phyloP scores from a whole-genome alignment of 1,139 yeast genomes.

The Nakaseomyces glabratus region DNA sequence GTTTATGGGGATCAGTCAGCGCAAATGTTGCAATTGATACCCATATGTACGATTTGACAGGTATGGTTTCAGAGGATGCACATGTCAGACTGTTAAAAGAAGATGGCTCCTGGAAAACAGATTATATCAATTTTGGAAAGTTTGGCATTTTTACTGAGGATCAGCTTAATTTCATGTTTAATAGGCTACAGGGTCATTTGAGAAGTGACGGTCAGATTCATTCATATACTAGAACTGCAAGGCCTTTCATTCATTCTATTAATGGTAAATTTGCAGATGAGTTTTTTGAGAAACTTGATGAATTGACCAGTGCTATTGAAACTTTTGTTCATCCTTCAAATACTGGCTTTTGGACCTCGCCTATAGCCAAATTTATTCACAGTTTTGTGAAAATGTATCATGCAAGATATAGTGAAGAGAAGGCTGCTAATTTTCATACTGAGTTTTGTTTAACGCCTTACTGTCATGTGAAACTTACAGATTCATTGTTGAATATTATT shows the following conservation, averaged over 20 bases:
- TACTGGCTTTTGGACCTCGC: conserved; percentile 71
- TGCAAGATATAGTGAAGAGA: conserved; percentile 45
- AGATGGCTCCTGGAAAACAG: conserved; percentile 13
- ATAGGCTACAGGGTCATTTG: conserved; percentile 38
- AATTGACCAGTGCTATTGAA: conserved; percentile 58
- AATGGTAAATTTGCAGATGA: conserved; percentile 45
- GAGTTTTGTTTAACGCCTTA: conserved; percentile 38
- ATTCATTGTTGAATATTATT: conserved; percentile 46
- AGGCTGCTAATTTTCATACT: conserved; percentile 21
- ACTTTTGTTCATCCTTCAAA: conserved; percentile 92
- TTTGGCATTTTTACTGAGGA: conserved; percentile 56
- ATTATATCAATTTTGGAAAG: conserved; percentile 32
- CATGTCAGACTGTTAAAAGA: conserved; percentile 30
- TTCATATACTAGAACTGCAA: conserved; percentile 52
- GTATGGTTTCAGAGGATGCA: conserved; percentile 49
- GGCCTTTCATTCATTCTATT: conserved; percentile 57
- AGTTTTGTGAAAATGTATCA: conserved; percentile 51
- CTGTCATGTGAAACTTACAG: conserved; percentile 38
- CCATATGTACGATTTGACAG: conserved; percentile 57
- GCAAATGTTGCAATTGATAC: conserved; percentile 55
- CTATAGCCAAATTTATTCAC: conserved; percentile 56
- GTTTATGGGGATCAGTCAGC: conserved; percentile 61
- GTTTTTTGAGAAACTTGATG: conserved; percentile 45
- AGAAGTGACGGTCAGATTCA: conserved; percentile 46
- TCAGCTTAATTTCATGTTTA: conserved; percentile 53